Evolutionary conservation across 257 asterid species (phyloP), one percentile per base, ranked within the genome.

Genomic region (Nicotiana paniculata): DNA sequence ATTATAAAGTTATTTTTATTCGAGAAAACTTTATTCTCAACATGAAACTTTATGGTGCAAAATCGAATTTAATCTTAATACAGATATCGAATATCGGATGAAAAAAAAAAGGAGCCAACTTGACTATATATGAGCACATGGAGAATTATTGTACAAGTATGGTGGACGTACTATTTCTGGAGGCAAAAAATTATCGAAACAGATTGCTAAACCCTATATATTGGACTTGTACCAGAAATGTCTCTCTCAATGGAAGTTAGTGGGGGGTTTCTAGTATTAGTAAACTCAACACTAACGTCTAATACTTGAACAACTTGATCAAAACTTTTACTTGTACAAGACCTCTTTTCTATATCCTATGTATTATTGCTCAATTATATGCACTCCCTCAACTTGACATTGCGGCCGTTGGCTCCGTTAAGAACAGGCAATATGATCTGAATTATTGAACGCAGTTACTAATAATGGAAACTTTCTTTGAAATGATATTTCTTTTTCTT

Each of bases 171-270:
- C 79, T 75, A 51, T 75, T 72, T 75, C 1, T 51, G 80, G 17
- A 75, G 80, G 46, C 63, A 75, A 75, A 26, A 15, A 46, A 13
- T 75, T 3, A 0, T 13, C 6, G 58, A 12, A 53, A 13, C 17
- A 53, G 35, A 32, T 3, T 32, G 35, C 35, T 32, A 32, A 32
- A 1, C 64, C 43, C 39, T 55, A 58, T 54, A 55, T 43, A 57
- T 5, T 84, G 86, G 78, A 66, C 35, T 55, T 57, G 76, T 55
- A 85, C 87, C 85, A 76, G 83, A 85, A 59, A 81, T 57, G 83
- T 85, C 83, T 26, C 5, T 48, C 28, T 81, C 81, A 48, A 3
- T 7, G 53, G 9, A 8, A 51, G 80, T 26, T 26, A 75, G 80
- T 75, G 80, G 79, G 63, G 30, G 5, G 46, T 75, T 75, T 15